Evolutionary conservation across 2,329 filamentous ascomycete species (phyloP), one percentile per base, ranked within the genome.

Genomic region (Paraconiothyrium brasiliense): DNA sequence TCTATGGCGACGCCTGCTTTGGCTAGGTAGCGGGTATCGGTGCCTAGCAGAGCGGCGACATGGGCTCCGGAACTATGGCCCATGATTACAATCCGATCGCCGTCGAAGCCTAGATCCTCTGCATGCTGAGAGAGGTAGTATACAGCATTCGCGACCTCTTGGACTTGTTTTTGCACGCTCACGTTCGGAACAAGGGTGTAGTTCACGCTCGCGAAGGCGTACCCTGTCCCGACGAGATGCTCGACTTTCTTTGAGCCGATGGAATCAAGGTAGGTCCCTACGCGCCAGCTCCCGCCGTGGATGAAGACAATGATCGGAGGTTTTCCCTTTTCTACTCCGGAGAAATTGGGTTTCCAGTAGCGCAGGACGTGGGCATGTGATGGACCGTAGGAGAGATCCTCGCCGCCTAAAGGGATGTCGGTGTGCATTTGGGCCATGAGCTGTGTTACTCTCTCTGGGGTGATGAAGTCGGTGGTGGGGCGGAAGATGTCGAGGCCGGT

Each of bases 401-500:
- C 7, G 24, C 47, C 24, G 16, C 47, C 22, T 27, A 4, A 7
- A 1, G 47, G 47, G 2, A 35, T 10, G 47, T 49, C 47, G 11
- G 24, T 24, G 47, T 49, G 24, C 47, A 49, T 49, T 9, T 49
- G 24, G 5, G 47, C 4, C 47, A 49, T 49, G 47, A 49, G 32
- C 7, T 49, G 24, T 5, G 5, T 13, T 1, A 49, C 47, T 1
- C 24, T 13, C 1, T 7, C 5, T 4, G 24, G 24, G 4, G 47
- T 49, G 4, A 20, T 49, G 47, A 2, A 16, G 16, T 49, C 47
- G 16, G 47, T 49, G 9, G 47, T 49, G 14, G 22, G 47, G 14
- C 22, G 47, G 47, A 49, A 49, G 47, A 49, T 32, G 32, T 32
- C 47, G 4, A 49, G 32, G 13, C 47, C 47, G 24, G 47, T 49